Evolutionary conservation across 2,329 filamentous ascomycete genomes (phyloP), one percentile per base, ranked within the genome.

Genomic region (Clonostachys solani): DNA sequence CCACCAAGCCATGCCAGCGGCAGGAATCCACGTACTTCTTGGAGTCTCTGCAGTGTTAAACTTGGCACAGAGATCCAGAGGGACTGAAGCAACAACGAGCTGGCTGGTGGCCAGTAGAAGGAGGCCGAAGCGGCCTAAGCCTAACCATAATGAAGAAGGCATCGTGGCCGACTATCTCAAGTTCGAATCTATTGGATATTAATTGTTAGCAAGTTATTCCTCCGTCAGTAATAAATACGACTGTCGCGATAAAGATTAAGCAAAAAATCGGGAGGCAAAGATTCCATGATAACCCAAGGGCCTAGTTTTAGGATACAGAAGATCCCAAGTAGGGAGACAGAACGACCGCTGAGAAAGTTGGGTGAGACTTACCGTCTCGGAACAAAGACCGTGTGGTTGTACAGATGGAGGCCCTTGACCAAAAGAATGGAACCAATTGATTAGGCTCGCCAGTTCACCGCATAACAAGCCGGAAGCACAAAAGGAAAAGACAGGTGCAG

Each of bases 1-100:
- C 23, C 23, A 29, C 23, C 9, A 29, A 9, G 23, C 6, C 23
- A 29, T 29, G 9, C 9, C 23, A 29, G 9, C 23, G 23, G 23
- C 23, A 29, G 23, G 18, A 18, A 8, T 17, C 12, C 17, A 45
- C 47, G 10, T 35, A 48, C 47, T 45, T 33, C 18, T 19, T 7
- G 10, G 29, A 5, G 36, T 48, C 17, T 18, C 19, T 18, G 42
- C 66, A 5, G 68, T 71, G 44, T 71, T 71, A 53, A 66, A 54
- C 37, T 47, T 59, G 40, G 68, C 58, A 50, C 68, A 71, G n/a
- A 69, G 54, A 42, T 58, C 51, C 37, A 46, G 33, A 5, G 18
- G 35, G 9, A 45, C 33, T 15, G 19, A 18, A 9, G 45, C 45
- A 12, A 15, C 12, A 13, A 46, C 19, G 12, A 43, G 16, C 16